phyloP scores from a whole-genome alignment of 306 rosid species.

The Alnus glutinosa region DNA sequence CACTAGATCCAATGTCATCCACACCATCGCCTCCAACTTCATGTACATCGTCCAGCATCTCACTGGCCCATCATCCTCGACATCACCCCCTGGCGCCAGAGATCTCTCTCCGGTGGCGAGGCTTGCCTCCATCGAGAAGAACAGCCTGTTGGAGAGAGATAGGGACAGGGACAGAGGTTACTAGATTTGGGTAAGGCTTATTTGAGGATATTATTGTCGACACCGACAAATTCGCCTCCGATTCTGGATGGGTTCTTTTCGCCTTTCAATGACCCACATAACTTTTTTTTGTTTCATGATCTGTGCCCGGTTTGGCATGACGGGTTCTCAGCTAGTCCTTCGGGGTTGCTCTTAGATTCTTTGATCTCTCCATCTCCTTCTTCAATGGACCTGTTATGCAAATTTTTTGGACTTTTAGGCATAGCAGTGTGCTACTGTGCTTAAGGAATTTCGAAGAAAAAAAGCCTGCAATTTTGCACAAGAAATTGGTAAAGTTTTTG shows the following conservation, averaged over 20 bases:
- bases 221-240: conserved; percentile 60
- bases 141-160: conserved; percentile 63
- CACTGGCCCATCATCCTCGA: conserved; percentile 63
- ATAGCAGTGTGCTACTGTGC: background rate
- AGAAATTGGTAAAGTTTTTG: conserved; percentile 31
- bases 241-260: conserved; percentile 64
- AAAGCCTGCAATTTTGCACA: background rate
- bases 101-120: conserved; percentile 90
- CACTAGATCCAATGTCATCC: conserved; percentile 52
- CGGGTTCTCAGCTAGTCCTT: conserved; percentile 63
- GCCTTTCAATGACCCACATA: conserved; percentile 48
- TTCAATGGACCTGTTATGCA: conserved; percentile 58
- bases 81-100: conserved; percentile 37
- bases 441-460: background rate
- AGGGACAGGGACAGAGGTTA: conserved; percentile 34
- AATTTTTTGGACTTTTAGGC: conserved; percentile 44
- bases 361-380: conserved; percentile 71
- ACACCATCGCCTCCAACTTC: conserved; percentile 60
- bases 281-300: conserved; percentile 42
- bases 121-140: conserved; percentile 75
- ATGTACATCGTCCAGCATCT: conserved; percentile 91
- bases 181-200: conserved; percentile 55
- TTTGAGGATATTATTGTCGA: conserved; percentile 75
- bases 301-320: conserved; percentile 54
- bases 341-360: conserved; percentile 60